These are phyloP conservation scores for Leersia perrieri DNA, from an alignment of 176 grass and related monocot species.

Conservation along the genomic window DNA sequence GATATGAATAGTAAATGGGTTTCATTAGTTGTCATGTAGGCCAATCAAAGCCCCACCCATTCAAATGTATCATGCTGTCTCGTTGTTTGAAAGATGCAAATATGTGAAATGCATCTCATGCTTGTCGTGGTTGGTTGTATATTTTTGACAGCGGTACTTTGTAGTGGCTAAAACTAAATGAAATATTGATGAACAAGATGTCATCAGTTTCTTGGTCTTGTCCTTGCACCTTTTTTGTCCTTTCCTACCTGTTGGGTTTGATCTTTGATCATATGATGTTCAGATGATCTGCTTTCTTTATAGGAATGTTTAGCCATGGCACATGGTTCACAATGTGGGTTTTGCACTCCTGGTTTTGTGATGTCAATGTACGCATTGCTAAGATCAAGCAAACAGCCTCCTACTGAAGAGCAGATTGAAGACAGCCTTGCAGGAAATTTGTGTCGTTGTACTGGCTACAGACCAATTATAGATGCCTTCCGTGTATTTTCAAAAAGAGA, in stretches of 20 bases:
- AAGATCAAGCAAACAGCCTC: conserved; percentile 74
- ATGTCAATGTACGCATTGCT: conserved; percentile 97
- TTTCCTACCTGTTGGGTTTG: neutral
- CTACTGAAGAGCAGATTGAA: conserved; percentile 90
- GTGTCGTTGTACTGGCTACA: conserved; percentile 94
- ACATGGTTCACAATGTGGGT: conserved; percentile 98
- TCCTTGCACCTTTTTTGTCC: neutral
- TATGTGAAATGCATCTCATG: neutral
- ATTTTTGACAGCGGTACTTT: neutral
- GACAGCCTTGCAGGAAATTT: conserved; percentile 92
- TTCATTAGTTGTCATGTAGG: neutral
- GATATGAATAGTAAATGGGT: conserved; percentile 4
- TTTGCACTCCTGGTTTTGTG: conserved; percentile 97
- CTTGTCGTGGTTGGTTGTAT: neutral
- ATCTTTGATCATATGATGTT: conserved; percentile 8
- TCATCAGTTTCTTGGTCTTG: conserved; percentile 7
- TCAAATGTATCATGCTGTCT: neutral
- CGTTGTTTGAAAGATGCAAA: neutral
- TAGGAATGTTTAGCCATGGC: conserved; percentile 80
- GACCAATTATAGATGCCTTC: conserved; percentile 95
- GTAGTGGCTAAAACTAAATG: neutral
- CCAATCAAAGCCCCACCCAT: neutral
- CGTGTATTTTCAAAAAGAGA: conserved; percentile 90
- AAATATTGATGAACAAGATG: conserved; percentile 10
- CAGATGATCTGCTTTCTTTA: conserved; percentile 28